Percentiles rank a stretch among this genome's conserved stretches.
phyloP scores from a whole-genome alignment of 1,284 basidiomycete species.

The Veloporphyrellus conicus region DNA sequence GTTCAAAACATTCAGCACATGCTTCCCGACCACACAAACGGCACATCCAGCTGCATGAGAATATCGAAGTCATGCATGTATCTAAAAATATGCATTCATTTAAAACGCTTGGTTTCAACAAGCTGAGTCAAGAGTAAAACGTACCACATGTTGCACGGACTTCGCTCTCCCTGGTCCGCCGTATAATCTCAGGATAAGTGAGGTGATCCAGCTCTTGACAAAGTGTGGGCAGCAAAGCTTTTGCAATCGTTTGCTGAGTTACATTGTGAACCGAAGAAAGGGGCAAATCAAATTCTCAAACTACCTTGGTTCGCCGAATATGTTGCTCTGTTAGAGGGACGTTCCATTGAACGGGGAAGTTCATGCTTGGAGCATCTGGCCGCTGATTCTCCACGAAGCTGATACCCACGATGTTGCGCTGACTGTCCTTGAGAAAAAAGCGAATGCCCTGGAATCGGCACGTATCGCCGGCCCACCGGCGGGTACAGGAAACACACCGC shows the following conservation, averaged over 20 bases:
- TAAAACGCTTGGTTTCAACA: conserved; percentile 6
- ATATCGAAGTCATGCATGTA: conserved; percentile 89
- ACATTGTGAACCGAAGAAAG: conserved; percentile 8
- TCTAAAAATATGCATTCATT: conserved; percentile 45
- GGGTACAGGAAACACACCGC: conserved; percentile 73
- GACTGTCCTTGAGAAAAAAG: conserved; percentile 60
- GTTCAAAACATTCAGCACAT: conserved; percentile 78
- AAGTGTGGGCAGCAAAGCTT: conserved; percentile 65
- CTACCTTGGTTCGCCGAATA: conserved; percentile 58
- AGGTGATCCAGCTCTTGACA: conserved; percentile 68
- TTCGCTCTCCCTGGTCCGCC: conserved; percentile 70
- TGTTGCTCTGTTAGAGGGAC: conserved; percentile 45
- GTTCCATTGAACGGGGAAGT: conserved; percentile 68
- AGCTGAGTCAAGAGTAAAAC: conserved; percentile 26
- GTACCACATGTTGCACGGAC: conserved; percentile 80
- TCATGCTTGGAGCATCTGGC: conserved; percentile 54
- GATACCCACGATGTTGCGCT: conserved; percentile 56
- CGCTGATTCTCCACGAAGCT: conserved; percentile 63
- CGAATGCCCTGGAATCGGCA: conserved; percentile 77
- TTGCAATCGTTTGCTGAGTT: conserved; percentile 60
- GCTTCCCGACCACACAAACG: conserved; percentile 85
- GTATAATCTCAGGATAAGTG: conserved; percentile 56
- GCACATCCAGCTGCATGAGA: conserved; percentile 87
- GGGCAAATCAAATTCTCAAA: conserved; percentile 10
- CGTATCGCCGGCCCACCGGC: conserved; percentile 78